phyloP scores from a whole-genome alignment of 78 protist species.

The Dictyostelium capitatum region DNA sequence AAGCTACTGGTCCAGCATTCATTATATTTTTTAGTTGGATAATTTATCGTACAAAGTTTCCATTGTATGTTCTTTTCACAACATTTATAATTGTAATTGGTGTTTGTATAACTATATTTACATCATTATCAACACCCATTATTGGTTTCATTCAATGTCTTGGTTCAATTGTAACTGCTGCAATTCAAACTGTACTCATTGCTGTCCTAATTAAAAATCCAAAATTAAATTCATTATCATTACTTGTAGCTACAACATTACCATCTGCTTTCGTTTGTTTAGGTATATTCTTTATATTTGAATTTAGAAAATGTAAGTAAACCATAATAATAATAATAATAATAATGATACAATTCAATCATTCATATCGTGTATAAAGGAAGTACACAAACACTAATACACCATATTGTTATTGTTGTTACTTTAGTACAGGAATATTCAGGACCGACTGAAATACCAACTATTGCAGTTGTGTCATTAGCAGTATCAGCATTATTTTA shows the following conservation, averaged over 20 bases:
- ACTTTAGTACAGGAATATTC: background rate
- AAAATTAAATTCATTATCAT: conserved; percentile 29
- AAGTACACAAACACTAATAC: no score
- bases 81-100: conserved; percentile 28
- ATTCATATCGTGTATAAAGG: no score
- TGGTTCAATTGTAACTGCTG: conserved; percentile 15
- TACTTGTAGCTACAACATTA: conserved; percentile 21
- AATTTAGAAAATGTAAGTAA: conserved; percentile 18
- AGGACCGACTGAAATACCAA: conserved; percentile 18
- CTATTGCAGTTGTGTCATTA: background rate
- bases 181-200: conserved; percentile 48
- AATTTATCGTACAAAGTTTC: background rate
- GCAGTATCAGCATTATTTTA: conserved; percentile 63
- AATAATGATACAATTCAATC: no score
- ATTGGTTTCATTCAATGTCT: conserved; percentile 7
- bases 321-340: no score
- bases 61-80: background rate
- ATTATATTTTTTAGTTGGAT: background rate
- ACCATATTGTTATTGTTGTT: background rate
- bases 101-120: background rate
- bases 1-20: conserved; percentile 65
- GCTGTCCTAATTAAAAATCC: conserved; percentile 24
- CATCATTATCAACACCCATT: background rate
- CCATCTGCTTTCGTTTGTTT: conserved; percentile 41
- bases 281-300: conserved; percentile 9